Evolutionary conservation across 805 yeast species (phyloP), one percentile per base, ranked within the genome.

Genomic region (Diddensiella santjacobensis): DNA sequence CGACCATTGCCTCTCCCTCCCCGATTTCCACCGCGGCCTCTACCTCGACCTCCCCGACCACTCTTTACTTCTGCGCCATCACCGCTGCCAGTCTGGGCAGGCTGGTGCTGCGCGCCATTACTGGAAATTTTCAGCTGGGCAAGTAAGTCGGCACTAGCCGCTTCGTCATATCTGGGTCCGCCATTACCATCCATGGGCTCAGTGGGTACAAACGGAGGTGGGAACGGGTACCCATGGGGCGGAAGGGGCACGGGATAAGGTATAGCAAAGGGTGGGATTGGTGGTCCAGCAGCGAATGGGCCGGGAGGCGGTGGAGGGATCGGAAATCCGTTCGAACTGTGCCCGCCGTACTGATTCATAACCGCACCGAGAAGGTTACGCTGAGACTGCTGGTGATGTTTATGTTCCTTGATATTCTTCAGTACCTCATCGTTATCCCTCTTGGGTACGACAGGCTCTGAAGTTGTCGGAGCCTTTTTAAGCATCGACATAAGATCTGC

Each of bases 241-340:
- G 26, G 40, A 4, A 39, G 13, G 4, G 22, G 31, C 11, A 13
- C 31, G 11, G 31, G 31, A 13, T 26, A 26, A 37, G 22, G 53
- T 52, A 47, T 41, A 35, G 49, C 58, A n/a, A 40, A 53, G 22
- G 49, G 55, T 15, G 61, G 61, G 24, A 23, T 17, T 35, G 54
- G 48, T 55, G 60, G 52, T 51, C 57, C 33, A 11, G 56, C 56
- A 33, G 61, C 63, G 3, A 65, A 64, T 31, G 65, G 53, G 35
- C 65, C 63, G 2, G 62, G 58, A 23, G 57, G 50, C 17, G 53
- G 54, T n/a, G 44, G 58, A 31, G 50, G 54, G 8, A 26, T 26
- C 8, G 31, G 31, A 8, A 13, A 13, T 26, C 31, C 31, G n/a
- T n/a, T n/a, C n/a, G n/a, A n/a, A n/a, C n/a, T n/a, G 42, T 47